Percentiles rank a stretch among this genome's conserved stretches.
Conservation (phyloP, 306 rosid species). For the Bauhinia variegata region DNA sequence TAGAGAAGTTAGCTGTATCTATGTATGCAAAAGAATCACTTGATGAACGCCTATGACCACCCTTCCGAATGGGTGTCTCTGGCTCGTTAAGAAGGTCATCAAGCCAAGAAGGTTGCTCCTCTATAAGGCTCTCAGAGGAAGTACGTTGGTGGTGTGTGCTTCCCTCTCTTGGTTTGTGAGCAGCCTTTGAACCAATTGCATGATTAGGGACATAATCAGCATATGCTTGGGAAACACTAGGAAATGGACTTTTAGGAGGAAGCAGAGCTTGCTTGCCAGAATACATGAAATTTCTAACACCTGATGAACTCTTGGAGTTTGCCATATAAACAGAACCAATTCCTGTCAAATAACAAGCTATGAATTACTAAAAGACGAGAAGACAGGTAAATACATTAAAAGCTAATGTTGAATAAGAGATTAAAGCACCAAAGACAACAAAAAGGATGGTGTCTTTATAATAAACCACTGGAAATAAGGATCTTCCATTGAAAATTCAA, state of each 20-base stretch:
- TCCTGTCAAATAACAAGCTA: slow-evolving; percentile 44
- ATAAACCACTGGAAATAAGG: neutral
- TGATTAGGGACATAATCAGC: slow-evolving; percentile 71
- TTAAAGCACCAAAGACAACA: slow-evolving; percentile 11
- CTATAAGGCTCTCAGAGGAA: slow-evolving; percentile 89
- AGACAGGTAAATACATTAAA: no score
- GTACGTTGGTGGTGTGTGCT: slow-evolving; percentile 81
- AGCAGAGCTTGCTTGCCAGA: slow-evolving; percentile 88
- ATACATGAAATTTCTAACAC: slow-evolving; percentile 71
- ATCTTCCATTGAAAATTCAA: slow-evolving; percentile 1
- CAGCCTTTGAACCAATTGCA: slow-evolving; percentile 59
- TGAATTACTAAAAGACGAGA: slow-evolving; percentile 14
- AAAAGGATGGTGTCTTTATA: neutral
- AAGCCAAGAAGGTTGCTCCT: slow-evolving; percentile 99
- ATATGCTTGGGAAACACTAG: slow-evolving; percentile 77
- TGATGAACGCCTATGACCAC: slow-evolving; percentile 96
- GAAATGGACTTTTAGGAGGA: slow-evolving; percentile 99
- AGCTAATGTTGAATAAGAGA: slow-evolving; percentile 4
- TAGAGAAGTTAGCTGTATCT: slow-evolving; percentile 58
- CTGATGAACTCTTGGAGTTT: slow-evolving; percentile 84
- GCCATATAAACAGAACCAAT: slow-evolving; percentile 62
- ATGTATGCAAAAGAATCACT: slow-evolving; percentile 95
- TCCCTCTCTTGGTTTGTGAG: slow-evolving; percentile 80
- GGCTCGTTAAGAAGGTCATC: slow-evolving; percentile 99
- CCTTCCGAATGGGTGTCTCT: slow-evolving; percentile 88